Percentiles rank a stretch among this genome's conserved stretches.
These are phyloP conservation scores for Ganoderma leucocontextum DNA, from an alignment of 1,284 basidiomycete species.

Conservation along the genomic window DNA sequence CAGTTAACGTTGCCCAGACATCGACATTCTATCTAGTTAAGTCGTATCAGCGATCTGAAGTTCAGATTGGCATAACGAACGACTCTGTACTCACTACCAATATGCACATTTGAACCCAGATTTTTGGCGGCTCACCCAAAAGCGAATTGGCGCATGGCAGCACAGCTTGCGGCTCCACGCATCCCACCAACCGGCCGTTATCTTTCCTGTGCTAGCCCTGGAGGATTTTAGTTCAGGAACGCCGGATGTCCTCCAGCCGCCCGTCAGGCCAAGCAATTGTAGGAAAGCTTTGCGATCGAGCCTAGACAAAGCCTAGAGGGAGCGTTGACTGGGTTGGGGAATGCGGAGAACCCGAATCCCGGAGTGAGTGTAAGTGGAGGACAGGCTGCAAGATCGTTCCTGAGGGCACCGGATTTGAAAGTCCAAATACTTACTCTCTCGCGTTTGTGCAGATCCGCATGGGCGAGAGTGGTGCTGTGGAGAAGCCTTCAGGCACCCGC, in stretches of 20 bases:
- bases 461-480: too few species aligned
- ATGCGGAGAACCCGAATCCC: neutral
- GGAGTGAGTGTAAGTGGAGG: neutral
- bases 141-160: neutral
- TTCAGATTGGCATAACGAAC: neutral
- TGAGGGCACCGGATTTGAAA: neutral
- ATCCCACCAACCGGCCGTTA: neutral
- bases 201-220: conserved; percentile 1
- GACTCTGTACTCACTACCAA: neutral
- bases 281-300: neutral
- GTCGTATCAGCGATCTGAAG: neutral
- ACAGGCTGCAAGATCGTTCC: neutral
- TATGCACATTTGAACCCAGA: neutral
- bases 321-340: neutral
- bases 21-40: too few species aligned
- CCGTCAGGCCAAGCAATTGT: neutral
- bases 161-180: conserved; percentile 3
- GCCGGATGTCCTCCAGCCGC: neutral
- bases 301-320: neutral
- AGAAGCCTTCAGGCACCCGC: neutral
- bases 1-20: too few species aligned
- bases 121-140: neutral
- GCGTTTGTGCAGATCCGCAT: neutral
- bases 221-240: neutral
- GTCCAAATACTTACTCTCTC: neutral